Percentiles rank a stretch among this genome's conserved stretches.
Evolutionary conservation across 306 rosid genomes (phyloP).

Genomic region (Cicer bijugum): DNA sequence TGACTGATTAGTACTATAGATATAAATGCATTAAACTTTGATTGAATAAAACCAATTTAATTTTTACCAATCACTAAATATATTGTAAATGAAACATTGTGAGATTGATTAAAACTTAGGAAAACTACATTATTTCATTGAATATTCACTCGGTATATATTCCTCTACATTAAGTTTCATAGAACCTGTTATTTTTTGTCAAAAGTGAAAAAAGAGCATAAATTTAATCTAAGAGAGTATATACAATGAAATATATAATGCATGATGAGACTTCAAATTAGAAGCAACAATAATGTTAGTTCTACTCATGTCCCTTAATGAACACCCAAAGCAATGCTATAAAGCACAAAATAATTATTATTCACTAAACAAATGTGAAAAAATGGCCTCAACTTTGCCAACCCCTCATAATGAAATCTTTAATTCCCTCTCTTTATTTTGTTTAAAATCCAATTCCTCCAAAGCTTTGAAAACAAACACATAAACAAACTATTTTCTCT

Average conservation of each 20-base stretch:
- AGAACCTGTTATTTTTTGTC: too few relatives aligned
- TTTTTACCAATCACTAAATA: too few relatives aligned
- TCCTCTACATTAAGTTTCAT: too few relatives aligned
- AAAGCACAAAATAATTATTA: slow-evolving; percentile 3
- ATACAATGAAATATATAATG: slow-evolving; percentile 6
- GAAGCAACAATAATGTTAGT: slow-evolving; percentile 48
- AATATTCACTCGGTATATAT: too few relatives aligned
- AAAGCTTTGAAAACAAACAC: slow-evolving; percentile 23
- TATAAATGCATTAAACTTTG: too few relatives aligned
- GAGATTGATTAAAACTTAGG: too few relatives aligned
- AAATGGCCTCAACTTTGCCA: slow-evolving; percentile 33
- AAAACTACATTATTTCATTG: too few relatives aligned
- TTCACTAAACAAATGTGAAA: slow-evolving; percentile 15
- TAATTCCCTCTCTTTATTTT: slow-evolving; percentile 21
- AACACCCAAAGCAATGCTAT: slow-evolving; percentile 42
- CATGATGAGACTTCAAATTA: slow-evolving; percentile 7
- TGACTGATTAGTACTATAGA: too few relatives aligned
- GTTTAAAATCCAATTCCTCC: slow-evolving; percentile 51
- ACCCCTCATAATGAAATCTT: slow-evolving; percentile 28
- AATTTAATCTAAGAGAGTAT: background rate
- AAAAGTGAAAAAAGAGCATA: too few relatives aligned
- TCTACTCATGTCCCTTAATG: slow-evolving; percentile 49
- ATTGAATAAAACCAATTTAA: too few relatives aligned
- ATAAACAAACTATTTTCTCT: background rate
- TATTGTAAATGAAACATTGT: too few relatives aligned